Base-by-base conservation (phyloP, 495 filamentous ascomycete genomes). In the Penicillium soppii region DNA sequence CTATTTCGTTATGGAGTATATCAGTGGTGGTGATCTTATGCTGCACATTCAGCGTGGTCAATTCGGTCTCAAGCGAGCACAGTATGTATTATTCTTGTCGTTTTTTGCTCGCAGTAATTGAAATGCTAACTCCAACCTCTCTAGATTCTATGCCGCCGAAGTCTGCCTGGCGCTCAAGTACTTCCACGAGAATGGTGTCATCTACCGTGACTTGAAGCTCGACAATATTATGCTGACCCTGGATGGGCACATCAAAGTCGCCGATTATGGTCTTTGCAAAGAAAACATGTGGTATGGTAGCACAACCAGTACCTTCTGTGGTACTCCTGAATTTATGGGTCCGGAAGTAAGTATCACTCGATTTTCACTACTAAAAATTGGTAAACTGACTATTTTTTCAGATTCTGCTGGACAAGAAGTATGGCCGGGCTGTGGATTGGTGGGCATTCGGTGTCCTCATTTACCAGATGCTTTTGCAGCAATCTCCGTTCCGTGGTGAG, bases 1-100 rank as follows among this genome's bases (percentile, higher is more conserved):
- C 13, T 99, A 99, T 75, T 99, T 99, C 63, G 94, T 99, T 58
- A 97, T 97, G 92, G 95, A 99, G 73, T 99, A 99, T 66, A 92
- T 99, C 56, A 96, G 92, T 62, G 94, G 94, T 74, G 94, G 94
- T 68, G 94, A 99, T 80, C 76, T 99, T 63, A 99, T 99, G 94
- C 73, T 97, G 73, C 94, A 99, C 67, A 99, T 99, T 67, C 94
- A 99, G 67, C 83, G 94, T 37, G 91, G 92, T 17, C 89, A 94
- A 66, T 99, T 99, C 68, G 91, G 92, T 36, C 85, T 89, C 5
- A 97, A 96, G 72, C 80, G 95, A 49, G 95, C 94, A 60, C 95
- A 97, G 90, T 92, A 83, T 69, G 88, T 83, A 43, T 54, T 43
- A 26, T 39, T 3, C 15, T n/a, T 23, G n/a, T 2, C 2, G 36